Evolutionary conservation across 805 yeast genomes (phyloP), one percentile per base, ranked within the genome.

Genomic region (Ogataea degrootiae): DNA sequence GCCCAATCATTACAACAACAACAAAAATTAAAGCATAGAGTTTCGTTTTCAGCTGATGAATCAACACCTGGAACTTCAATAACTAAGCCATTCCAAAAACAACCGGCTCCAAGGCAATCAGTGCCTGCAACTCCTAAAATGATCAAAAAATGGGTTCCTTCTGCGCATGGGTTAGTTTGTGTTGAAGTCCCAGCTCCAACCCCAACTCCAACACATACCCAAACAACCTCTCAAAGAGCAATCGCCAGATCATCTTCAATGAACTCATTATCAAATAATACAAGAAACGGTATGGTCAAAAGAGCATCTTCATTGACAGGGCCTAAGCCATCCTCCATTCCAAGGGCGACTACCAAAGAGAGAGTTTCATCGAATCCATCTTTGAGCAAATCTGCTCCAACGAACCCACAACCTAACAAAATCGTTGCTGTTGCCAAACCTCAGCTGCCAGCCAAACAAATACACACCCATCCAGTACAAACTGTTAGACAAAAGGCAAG

Each of bases 121-220:
- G 34, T 37, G 16, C 46, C 47, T 12, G 38, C 40, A 11, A 45
- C 54, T 16, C 70, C 71, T 14, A 76, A 69, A 46, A 83, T 77
- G 67, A 76, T 84, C 9, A 83, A 82, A 54, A 83, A 79, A 52
- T 85, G 85, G 66, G 74, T 85, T 41, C 92, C 94, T 2, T 83
- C 89, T 2, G 82, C 87, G 4, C 74, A 79, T 55, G 94, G 94
- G 14, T 71, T 85, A 46, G 76, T 82, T 43, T 73, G 83, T 9
- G 70, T 85, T 5, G 91, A 85, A 55, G 90, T 85, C 4, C 87
- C 89, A 0, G 75, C 73, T 12, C 55, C 58, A 6, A 31, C 62
- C 36, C 59, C 53, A 3, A 19, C 52, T 12, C 23, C 45, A 2
- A 16, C 42, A 16, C 34, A 39, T 7, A 40, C 53, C 31, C 31